phyloP scores from a whole-genome alignment of 768 basidiomycete species.

The Termitomyces eurrhizus region DNA sequence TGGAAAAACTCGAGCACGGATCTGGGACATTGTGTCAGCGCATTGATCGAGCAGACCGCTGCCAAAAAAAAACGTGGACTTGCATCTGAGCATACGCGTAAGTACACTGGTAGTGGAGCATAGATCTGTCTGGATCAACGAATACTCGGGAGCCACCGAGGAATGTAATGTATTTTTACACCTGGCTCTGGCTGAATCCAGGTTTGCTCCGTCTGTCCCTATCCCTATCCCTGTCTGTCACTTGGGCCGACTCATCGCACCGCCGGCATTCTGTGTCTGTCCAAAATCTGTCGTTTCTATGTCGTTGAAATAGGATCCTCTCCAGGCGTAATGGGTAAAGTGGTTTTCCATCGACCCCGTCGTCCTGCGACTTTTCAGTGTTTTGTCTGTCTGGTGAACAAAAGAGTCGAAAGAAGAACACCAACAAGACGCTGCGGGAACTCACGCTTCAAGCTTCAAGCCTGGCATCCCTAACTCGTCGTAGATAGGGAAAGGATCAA shows the following conservation, averaged over 20 bases:
- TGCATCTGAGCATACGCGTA: background rate
- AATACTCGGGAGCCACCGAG: background rate
- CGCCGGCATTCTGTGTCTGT: background rate
- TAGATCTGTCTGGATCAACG: conserved; percentile 1
- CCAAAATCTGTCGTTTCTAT: too few species aligned
- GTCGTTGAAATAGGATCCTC: background rate
- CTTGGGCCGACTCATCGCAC: background rate
- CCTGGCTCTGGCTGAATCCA: background rate
- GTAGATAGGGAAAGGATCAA: background rate
- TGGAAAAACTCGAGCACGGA: background rate
- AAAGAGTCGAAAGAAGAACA: background rate
- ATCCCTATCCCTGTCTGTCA: too few species aligned
- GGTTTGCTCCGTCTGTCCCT: background rate
- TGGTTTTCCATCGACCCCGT: background rate
- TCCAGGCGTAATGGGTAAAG: background rate
- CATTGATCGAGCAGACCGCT: too few species aligned
- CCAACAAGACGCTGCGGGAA: background rate
- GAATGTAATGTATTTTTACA: background rate
- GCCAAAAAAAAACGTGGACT: background rate
- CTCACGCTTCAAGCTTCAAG: background rate
- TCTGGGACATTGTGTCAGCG: background rate
- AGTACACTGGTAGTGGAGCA: background rate
- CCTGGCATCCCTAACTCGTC: background rate
- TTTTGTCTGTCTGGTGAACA: background rate
- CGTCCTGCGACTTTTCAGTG: background rate